Conservation (phyloP, 2,329 filamentous ascomycete species). For the Zymoseptoria brevis region DNA sequence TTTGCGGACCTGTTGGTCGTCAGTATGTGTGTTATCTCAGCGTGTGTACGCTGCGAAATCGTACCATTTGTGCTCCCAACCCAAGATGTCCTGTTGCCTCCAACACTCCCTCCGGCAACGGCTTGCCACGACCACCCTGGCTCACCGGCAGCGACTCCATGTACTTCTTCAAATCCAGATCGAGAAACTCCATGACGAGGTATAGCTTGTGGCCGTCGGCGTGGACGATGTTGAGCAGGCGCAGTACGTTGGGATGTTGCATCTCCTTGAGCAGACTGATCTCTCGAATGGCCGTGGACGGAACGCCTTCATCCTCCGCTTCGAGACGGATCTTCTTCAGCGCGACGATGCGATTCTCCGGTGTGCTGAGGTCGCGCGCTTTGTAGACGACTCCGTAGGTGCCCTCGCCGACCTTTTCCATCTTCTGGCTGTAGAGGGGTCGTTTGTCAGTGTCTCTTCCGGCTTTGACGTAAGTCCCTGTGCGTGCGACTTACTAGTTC, state of each 20-base stretch:
- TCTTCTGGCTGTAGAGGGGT: conserved; percentile 67
- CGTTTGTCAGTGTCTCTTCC: too few species aligned
- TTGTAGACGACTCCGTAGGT: conserved; percentile 96
- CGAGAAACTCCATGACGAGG: conserved; percentile 85
- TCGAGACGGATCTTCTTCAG: conserved; percentile 94
- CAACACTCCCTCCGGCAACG: conserved; percentile 62
- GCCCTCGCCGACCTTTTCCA: conserved; percentile 94
- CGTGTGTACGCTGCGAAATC: not conserved
- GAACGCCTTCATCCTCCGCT: conserved; percentile 88
- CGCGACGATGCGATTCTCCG: conserved; percentile 72
- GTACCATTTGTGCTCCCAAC: conserved; percentile 61
- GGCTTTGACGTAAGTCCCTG: too few species aligned
- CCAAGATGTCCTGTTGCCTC: conserved; percentile 59
- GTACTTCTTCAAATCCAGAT: conserved; percentile 89
- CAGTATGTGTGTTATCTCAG: not conserved
- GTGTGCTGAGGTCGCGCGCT: conserved; percentile 73
- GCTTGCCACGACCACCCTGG: conserved; percentile 77
- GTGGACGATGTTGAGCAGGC: conserved; percentile 84
- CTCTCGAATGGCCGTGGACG: conserved; percentile 86
- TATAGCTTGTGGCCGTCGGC: conserved; percentile 93
- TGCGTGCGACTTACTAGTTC: conserved; percentile 1
- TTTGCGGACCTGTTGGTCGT: conserved; percentile 56
- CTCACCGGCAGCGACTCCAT: conserved; percentile 83
- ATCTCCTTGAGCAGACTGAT: conserved; percentile 93
- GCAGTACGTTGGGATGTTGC: conserved; percentile 84